A percentile compares a stretch with the other conserved stretches of the same genome.
Conservation (phyloP, 805 yeast species). For the Myxozyma melibiosi region DNA sequence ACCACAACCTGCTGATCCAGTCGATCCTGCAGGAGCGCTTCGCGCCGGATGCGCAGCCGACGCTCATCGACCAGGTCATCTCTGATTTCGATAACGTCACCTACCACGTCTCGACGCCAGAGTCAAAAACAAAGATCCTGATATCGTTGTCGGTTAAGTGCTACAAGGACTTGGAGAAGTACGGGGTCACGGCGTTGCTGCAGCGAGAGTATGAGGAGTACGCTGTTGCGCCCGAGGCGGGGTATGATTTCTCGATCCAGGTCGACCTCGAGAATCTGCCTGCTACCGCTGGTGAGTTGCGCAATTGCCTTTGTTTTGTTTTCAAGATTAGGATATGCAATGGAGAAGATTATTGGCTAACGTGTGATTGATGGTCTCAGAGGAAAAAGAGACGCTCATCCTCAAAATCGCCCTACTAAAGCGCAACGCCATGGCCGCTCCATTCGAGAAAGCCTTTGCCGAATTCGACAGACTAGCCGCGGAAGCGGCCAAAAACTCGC, state of each 20-base stretch:
- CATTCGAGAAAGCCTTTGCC: conserved; percentile 82
- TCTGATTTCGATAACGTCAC: conserved; percentile 96
- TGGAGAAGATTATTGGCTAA: neutral
- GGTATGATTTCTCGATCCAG: conserved; percentile 77
- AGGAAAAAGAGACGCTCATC: conserved; percentile 57
- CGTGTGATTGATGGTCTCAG: conserved; percentile 33
- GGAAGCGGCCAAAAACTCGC: conserved; percentile 43
- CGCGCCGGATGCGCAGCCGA: conserved; percentile 46
- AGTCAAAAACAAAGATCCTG: conserved; percentile 62
- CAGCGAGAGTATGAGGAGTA: conserved; percentile 57
- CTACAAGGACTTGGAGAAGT: conserved; percentile 68
- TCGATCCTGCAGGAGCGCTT: conserved; percentile 77
- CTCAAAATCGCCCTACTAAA: conserved; percentile 72
- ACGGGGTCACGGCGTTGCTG: conserved; percentile 52
- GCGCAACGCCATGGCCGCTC: conserved; percentile 87
- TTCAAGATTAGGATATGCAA: neutral
- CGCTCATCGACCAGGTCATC: conserved; percentile 73
- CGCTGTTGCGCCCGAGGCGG: conserved; percentile 59
- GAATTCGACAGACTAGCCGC: conserved; percentile 71
- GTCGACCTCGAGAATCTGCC: conserved; percentile 57
- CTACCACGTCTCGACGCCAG: conserved; percentile 89
- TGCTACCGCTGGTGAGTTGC: conserved; percentile 35
- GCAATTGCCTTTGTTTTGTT: neutral
- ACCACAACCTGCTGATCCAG: conserved; percentile 78
- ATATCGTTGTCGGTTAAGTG: conserved; percentile 75